Conservation (phyloP, 345 rosid genomes). For the Ceriops zippeliana region DNA sequence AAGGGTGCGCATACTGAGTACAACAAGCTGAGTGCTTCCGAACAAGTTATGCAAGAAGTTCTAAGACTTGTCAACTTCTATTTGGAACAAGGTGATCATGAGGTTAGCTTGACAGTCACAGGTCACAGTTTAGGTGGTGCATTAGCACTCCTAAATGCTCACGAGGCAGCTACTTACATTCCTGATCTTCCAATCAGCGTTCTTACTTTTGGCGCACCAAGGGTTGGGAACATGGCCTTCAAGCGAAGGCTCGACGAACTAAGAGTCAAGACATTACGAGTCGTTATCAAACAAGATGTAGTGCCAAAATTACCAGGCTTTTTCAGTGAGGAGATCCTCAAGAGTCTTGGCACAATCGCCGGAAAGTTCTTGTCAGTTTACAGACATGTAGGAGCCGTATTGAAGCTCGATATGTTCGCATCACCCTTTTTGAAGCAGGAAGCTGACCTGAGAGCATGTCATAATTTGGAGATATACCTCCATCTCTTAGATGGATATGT, state of each 20-base stretch:
- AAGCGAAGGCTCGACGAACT: constrained; percentile 25
- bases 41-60: constrained; percentile 42
- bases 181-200: constrained; percentile 26
- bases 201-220: constrained; percentile 37
- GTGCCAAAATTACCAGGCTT: constrained; percentile 45
- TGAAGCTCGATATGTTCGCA: constrained; percentile 26
- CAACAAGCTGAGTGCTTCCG: constrained; percentile 45
- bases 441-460: constrained; percentile 29
- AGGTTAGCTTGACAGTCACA: constrained; percentile 39
- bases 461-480: constrained; percentile 36
- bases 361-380: constrained; percentile 38
- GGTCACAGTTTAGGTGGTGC: constrained; percentile 52
- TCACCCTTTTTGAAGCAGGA: constrained; percentile 40
- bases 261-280: constrained; percentile 36
- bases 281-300: constrained; percentile 38
- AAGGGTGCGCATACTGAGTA: constrained; percentile 31
- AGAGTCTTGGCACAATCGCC: constrained; percentile 30
- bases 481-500: constrained; percentile 41
- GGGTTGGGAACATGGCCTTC: constrained; percentile 43
- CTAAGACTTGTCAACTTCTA: constrained; percentile 23
- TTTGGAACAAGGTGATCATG: constrained; percentile 25
- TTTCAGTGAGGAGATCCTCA: constrained; percentile 31
- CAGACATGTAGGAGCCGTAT: constrained; percentile 39
- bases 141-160: constrained; percentile 39
- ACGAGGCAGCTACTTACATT: constrained; percentile 27